A percentile compares a stretch with the other conserved stretches of the same genome.
Evolutionary conservation across 768 basidiomycete species (phyloP).

Genomic region (Pulveroboletus sp.): DNA sequence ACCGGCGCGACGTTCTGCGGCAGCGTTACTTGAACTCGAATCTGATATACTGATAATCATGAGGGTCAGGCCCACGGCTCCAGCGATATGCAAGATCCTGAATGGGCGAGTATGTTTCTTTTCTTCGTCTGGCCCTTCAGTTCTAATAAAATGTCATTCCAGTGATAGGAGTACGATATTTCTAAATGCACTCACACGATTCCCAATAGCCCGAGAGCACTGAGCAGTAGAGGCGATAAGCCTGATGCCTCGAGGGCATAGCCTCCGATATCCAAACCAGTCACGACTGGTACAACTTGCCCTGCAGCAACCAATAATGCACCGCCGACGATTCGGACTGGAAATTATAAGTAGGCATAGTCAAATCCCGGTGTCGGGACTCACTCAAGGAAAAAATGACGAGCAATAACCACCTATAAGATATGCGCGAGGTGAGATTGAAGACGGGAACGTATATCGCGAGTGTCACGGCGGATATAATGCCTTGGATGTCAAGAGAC

Average conservation of each 20-base stretch:
- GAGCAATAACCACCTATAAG: slow-evolving; percentile 60
- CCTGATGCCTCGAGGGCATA: slow-evolving; percentile 40
- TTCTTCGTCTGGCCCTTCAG: slow-evolving; percentile 25
- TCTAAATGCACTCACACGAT: slow-evolving; percentile 29
- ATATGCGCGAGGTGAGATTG: slow-evolving; percentile 40
- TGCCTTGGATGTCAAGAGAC: slow-evolving; percentile 38
- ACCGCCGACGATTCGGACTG: slow-evolving; percentile 57
- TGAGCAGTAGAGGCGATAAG: slow-evolving; percentile 36
- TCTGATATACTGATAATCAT: slow-evolving; percentile 30
- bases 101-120: slow-evolving; percentile 9
- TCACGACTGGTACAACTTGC: slow-evolving; percentile 33
- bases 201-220: slow-evolving; percentile 34
- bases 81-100: slow-evolving; percentile 28
- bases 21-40: slow-evolving; percentile 11
- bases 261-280: slow-evolving; percentile 47
- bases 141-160: slow-evolving; percentile 19
- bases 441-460: slow-evolving; percentile 57
- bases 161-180: not conserved
- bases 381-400: slow-evolving; percentile 54
- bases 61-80: slow-evolving; percentile 28
- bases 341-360: slow-evolving; percentile 3
- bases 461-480: slow-evolving; percentile 56
- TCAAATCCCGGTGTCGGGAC: slow-evolving; percentile 17
- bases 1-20: slow-evolving; percentile 31
- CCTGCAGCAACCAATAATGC: slow-evolving; percentile 55